phyloP scores from a whole-genome alignment of 345 rosid species.

The Eucalyptus cladocalyx region DNA sequence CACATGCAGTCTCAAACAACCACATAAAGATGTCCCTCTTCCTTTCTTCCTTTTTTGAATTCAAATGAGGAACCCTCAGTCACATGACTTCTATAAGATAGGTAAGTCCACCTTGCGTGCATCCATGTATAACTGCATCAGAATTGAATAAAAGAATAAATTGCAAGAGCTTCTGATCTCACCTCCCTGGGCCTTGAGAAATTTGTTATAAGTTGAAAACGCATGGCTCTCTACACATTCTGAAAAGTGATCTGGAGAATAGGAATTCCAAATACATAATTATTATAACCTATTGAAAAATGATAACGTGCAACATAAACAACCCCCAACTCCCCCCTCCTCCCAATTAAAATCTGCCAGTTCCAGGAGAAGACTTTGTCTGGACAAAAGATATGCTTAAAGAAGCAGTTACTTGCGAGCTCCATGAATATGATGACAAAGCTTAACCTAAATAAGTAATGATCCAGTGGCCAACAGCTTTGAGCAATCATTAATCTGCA shows the following conservation, averaged over 20 bases:
- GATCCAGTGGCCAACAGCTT: not conserved
- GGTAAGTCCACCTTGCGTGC: not conserved
- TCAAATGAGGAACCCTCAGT: not conserved
- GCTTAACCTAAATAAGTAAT: not conserved
- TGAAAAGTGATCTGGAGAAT: conserved; percentile 71
- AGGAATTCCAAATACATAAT: not conserved
- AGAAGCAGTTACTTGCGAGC: not conserved
- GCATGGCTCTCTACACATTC: conserved; percentile 95
- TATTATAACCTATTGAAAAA: not conserved
- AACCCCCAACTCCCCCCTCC: not conserved
- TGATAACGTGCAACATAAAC: not conserved
- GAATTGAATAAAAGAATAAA: not conserved
- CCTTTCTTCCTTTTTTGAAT: not conserved
- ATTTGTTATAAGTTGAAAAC: conserved; percentile 86
- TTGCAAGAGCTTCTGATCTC: not conserved
- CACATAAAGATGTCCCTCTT: not conserved
- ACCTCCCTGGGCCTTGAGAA: conserved; percentile 83
- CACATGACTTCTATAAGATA: not conserved
- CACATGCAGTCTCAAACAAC: not conserved
- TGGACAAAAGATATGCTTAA: not conserved
- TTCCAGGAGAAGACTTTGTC: not conserved
- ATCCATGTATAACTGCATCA: not conserved
- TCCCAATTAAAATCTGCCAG: not conserved
- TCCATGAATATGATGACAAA: not conserved
- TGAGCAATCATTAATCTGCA: not conserved